A percentile compares a stretch with the other conserved stretches of the same genome.
Conservation (phyloP, 331 rosid species). For the Pyrus hybrid region DNA sequence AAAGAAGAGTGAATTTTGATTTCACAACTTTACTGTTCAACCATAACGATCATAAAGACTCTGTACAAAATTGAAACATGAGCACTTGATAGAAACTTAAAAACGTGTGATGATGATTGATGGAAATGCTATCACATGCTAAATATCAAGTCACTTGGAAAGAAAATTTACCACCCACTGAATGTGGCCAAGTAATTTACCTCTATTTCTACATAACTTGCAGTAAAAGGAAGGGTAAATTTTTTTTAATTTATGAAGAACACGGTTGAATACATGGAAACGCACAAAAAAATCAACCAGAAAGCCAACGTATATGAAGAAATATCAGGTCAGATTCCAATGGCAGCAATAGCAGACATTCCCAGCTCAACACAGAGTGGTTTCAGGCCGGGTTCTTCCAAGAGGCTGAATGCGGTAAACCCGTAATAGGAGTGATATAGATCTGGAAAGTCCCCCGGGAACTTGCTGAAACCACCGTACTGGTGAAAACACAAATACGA, state of each 20-base stretch:
- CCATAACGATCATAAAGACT: neutral
- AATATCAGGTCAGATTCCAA: conserved; percentile 22
- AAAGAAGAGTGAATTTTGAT: neutral
- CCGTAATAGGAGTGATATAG: conserved; percentile 85
- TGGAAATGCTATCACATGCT: neutral
- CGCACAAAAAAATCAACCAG: neutral
- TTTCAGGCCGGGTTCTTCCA: conserved; percentile 62
- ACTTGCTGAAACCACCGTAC: conserved; percentile 93
- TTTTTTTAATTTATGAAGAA: neutral
- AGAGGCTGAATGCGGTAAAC: conserved; percentile 70
- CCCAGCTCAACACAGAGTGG: conserved; percentile 65
- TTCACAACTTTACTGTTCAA: neutral
- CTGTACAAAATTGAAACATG: no score
- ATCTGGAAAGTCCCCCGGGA: conserved; percentile 62
- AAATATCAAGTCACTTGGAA: neutral
- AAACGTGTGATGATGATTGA: neutral
- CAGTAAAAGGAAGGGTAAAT: neutral
- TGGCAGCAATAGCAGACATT: conserved; percentile 43
- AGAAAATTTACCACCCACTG: neutral
- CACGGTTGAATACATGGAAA: neutral
- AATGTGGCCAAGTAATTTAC: neutral
- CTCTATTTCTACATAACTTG: neutral
- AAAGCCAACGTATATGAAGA: neutral
- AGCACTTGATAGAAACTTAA: neutral
- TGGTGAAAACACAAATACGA: conserved; percentile 26